Evolutionary conservation across 1,284 basidiomycete genomes (phyloP).

Genomic region (Mycena sp.): DNA sequence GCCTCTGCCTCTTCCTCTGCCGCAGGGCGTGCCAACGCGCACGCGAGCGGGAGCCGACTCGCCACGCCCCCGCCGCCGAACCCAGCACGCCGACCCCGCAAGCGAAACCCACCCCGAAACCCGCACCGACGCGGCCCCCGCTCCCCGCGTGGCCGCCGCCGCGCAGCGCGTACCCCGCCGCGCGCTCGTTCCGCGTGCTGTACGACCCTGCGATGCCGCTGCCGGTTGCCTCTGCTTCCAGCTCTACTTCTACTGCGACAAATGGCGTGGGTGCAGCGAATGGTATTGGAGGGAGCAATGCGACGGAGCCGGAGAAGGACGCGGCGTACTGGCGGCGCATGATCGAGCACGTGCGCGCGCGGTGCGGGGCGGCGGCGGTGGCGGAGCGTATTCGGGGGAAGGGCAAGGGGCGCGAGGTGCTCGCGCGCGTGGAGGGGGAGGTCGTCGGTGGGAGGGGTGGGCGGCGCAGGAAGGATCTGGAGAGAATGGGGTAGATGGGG

Average conservation of each 20-base stretch:
- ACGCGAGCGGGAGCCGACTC: conserved; percentile 6
- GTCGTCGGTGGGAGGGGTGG: conserved; percentile 44
- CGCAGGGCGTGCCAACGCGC: too few relatives aligned
- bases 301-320: not conserved
- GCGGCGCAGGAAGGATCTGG: not conserved
- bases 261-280: not conserved
- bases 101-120: conserved; percentile 13
- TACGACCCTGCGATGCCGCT: conserved; percentile 59
- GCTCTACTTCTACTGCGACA: not conserved
- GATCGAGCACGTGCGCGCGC: conserved; percentile 60
- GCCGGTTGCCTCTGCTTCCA: conserved; percentile 40
- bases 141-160: conserved; percentile 57
- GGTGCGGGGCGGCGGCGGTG: conserved; percentile 44
- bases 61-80: conserved; percentile 29
- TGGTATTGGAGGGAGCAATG: not conserved
- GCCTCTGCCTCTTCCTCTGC: too few relatives aligned
- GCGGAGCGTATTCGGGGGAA: conserved; percentile 66
- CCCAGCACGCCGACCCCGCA: conserved; percentile 36
- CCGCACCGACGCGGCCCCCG: conserved; percentile 37
- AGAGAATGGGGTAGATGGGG: not conserved
- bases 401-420: conserved; percentile 67
- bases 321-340: conserved; percentile 52
- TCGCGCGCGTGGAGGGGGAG: conserved; percentile 67
- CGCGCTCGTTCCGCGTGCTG: conserved; percentile 64
- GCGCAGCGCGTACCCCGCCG: conserved; percentile 54